Conservation (phyloP, 768 basidiomycete genomes). For the Filobasidium floriforme region DNA sequence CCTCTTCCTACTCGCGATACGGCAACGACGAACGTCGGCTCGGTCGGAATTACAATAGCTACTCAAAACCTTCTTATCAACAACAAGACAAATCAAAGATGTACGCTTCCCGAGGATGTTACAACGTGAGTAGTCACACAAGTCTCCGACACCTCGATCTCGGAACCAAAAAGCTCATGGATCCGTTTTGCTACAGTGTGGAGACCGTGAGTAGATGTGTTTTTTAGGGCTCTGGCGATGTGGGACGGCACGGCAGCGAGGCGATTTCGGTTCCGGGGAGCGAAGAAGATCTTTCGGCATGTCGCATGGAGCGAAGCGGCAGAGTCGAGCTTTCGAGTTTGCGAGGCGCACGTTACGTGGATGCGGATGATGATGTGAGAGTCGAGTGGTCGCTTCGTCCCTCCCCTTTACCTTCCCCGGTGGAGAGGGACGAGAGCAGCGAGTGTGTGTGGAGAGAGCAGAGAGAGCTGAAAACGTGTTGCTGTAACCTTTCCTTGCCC, state of each 20-base stretch:
- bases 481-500: background rate
- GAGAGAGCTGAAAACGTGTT: slow-evolving; percentile 11
- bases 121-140: slow-evolving; percentile 2
- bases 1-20: background rate
- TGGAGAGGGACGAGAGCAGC: background rate
- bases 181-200: background rate
- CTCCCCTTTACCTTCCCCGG: too few relatives aligned
- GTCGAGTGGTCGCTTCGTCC: slow-evolving; percentile 15
- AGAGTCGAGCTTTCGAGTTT: background rate
- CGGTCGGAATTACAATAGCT: background rate
- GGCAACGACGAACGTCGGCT: background rate
- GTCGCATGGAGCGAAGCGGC: background rate
- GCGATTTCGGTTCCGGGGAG: too few relatives aligned
- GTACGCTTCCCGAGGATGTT: slow-evolving; percentile 11
- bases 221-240: background rate
- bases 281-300: too few relatives aligned
- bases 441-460: slow-evolving; percentile 7
- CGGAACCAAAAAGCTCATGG: background rate
- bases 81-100: slow-evolving; percentile 8
- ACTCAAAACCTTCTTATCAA: background rate
- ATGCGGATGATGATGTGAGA: slow-evolving; percentile 15
- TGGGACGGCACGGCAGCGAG: slow-evolving; percentile 4
- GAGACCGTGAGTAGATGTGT: slow-evolving; percentile 6
- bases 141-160: background rate
- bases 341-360: background rate